Percentiles rank a stretch among this genome's conserved stretches.
phyloP scores from a whole-genome alignment of 768 basidiomycete species.

The Lentinula lateritia region DNA sequence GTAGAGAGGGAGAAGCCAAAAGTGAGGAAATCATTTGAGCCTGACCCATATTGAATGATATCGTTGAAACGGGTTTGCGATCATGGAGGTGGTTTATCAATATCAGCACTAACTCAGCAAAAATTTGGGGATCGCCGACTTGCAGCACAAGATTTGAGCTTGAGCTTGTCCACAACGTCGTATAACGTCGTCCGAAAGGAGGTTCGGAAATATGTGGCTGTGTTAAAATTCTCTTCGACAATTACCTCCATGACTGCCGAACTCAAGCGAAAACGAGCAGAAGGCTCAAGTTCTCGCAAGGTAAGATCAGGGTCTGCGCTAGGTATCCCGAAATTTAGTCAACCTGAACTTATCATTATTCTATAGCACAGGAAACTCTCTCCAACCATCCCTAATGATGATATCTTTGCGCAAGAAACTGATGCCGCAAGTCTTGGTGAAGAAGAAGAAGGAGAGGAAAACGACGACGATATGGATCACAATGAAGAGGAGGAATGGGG shows the following conservation, averaged over 20 bases:
- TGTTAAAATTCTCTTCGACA: neutral
- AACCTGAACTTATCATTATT: neutral
- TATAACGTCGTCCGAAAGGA: too few relatives aligned
- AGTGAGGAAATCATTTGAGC: too few relatives aligned
- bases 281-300: constrained; percentile 10
- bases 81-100: too few relatives aligned
- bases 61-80: too few relatives aligned
- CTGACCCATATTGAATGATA: too few relatives aligned
- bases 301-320: constrained; percentile 1
- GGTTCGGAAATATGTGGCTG: neutral
- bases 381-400: neutral
- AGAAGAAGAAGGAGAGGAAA: constrained; percentile 7
- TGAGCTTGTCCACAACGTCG: too few relatives aligned
- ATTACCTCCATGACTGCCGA: neutral
- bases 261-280: constrained; percentile 21
- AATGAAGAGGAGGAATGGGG: constrained; percentile 12
- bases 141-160: too few relatives aligned
- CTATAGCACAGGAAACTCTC: constrained; percentile 6
- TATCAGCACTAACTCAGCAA: too few relatives aligned
- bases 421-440: neutral
- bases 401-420: constrained; percentile 4
- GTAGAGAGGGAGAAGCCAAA: too few relatives aligned
- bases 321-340: neutral
- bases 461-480: neutral
- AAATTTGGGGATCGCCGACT: too few relatives aligned